Evolutionary conservation across 805 yeast genomes (phyloP).

Genomic region (Teunomyces kruisii): DNA sequence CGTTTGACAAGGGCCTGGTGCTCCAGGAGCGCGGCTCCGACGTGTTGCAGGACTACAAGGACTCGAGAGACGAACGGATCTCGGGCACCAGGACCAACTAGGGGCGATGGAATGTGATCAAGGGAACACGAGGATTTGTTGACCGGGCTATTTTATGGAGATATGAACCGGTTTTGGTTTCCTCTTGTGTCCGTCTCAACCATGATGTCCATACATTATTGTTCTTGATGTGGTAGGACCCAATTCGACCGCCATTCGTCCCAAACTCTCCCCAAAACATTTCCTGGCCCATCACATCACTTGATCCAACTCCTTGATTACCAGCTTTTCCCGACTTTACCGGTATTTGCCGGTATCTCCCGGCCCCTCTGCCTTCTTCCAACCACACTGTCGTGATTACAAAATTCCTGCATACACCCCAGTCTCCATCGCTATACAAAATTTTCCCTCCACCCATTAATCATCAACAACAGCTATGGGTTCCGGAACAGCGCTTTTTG

Average conservation of each 20-base stretch:
- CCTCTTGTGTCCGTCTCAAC: too few relatives aligned
- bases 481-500: slow-evolving; percentile 12
- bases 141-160: too few relatives aligned
- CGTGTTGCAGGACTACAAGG: slow-evolving; percentile 2
- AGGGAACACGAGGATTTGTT: neutral
- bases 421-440: neutral
- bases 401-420: neutral
- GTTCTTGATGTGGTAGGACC: too few relatives aligned
- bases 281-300: too few relatives aligned
- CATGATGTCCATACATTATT: too few relatives aligned
- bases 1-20: neutral
- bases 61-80: neutral
- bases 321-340: too few relatives aligned
- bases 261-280: too few relatives aligned
- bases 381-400: neutral
- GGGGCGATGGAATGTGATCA: too few relatives aligned
- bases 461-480: slow-evolving; percentile 9
- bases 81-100: slow-evolving; percentile 1
- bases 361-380: neutral
- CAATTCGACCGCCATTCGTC: too few relatives aligned
- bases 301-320: too few relatives aligned
- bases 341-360: neutral
- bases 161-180: too few relatives aligned
- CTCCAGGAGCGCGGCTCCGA: slow-evolving; percentile 5
- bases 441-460: neutral